Evolutionary conservation across 768 basidiomycete species (phyloP), one percentile per base, ranked within the genome.

Genomic region (Lanmaoa rubissima): DNA sequence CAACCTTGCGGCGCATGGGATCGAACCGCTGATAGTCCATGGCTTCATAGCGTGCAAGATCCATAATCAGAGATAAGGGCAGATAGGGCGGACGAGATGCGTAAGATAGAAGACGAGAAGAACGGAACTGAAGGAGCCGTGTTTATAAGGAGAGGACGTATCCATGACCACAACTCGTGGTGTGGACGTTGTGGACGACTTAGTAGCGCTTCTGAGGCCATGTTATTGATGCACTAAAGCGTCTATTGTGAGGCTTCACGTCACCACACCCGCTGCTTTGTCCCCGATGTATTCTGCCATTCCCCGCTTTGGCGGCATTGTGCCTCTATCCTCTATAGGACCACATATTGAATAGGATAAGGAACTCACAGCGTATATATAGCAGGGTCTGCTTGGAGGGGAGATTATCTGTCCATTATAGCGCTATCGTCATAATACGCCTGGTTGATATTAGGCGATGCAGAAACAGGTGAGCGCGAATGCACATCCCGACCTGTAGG

Each of bases 21-120:
- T 72, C 70, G 32, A 70, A 72, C 60, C 70, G 61, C 26, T 73
- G 70, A 26, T 65, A 62, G 48, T 73, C 68, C 70, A 72, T 72
- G 63, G 64, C 53, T 42, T 60, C 49, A 52, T 54, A 57, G 13
- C 70, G 67, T 72, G 68, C 38, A 41, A 57, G 58, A 54, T 61
- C 55, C 61, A 68, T 70, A 26, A 63, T 66, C 38, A 58, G 7
- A 49, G 70, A 70, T 70, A 65, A 68, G 57, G 42, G 68, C 63
- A 62, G 65, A 67, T 69, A 69, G 55, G 31, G 57, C 61, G 65
- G 68, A 63, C 11, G 49, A 41, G 55, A 67, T 54, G 50, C 19
- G 50, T 48, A 40, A 60, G 63, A 67, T 65, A 60, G 68, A 68
- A 67, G 67, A 59, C 53, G 59, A 57, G 67, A 71, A 65, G 59